Conservation (phyloP, 805 yeast genomes). For the Metschnikowia gruessii region DNA sequence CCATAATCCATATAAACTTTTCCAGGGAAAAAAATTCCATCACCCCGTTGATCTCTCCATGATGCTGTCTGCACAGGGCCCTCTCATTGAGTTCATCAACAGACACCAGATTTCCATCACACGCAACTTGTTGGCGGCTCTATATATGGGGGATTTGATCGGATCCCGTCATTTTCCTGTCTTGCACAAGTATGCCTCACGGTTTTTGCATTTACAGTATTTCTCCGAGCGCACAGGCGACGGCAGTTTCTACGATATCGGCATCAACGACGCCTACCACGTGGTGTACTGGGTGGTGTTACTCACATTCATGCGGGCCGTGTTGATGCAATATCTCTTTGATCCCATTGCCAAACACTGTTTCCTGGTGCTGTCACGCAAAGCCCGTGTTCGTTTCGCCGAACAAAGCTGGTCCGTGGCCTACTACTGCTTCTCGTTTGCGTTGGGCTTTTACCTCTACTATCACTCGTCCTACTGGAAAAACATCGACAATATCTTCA, state of each 20-base stretch:
- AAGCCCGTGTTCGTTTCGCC: conserved; percentile 65
- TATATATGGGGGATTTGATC: conserved; percentile 28
- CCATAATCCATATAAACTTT: too few relatives aligned
- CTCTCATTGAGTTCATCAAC: conserved; percentile 25
- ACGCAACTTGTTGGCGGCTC: conserved; percentile 25
- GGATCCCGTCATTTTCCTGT: conserved; percentile 15
- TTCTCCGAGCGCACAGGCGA: conserved; percentile 18
- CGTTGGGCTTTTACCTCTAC: conserved; percentile 57
- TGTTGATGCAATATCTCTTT: conserved; percentile 55
- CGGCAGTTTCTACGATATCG: conserved; percentile 47
- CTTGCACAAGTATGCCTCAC: conserved; percentile 27
- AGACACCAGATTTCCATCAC: conserved; percentile 37
- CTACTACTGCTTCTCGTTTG: conserved; percentile 56
- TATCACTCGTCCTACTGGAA: conserved; percentile 55
- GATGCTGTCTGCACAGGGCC: conserved; percentile 11
- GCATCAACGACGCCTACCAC: conserved; percentile 52
- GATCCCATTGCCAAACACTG: conserved; percentile 50
- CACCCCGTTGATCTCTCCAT: background rate
- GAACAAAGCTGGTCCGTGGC: conserved; percentile 81
- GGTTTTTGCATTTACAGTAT: conserved; percentile 37
- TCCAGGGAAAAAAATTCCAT: too few relatives aligned
- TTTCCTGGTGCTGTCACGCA: conserved; percentile 45
- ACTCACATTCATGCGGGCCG: conserved; percentile 56
- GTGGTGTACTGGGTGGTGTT: conserved; percentile 54
- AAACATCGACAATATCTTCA: conserved; percentile 56